Conservation (phyloP, 1,284 basidiomycete genomes). For the Irpex sp. region DNA sequence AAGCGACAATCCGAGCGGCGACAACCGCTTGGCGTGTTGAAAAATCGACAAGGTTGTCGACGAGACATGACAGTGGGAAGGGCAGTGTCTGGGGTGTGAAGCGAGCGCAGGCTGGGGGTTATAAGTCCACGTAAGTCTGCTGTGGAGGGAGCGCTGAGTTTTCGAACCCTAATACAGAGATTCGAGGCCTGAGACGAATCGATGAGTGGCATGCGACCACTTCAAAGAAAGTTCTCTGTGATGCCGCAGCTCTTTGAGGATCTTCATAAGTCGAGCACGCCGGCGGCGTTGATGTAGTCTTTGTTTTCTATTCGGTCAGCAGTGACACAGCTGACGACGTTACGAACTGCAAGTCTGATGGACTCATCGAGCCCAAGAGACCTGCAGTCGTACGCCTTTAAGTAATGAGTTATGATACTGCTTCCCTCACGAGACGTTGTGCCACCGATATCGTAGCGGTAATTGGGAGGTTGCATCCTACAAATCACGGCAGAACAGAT, state of each 20-base stretch:
- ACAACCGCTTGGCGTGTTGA: conserved; percentile 22
- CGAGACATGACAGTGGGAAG: conserved; percentile 12
- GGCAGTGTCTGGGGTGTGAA: not conserved
- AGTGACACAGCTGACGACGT: not conserved
- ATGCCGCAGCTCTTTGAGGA: not conserved
- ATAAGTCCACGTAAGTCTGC: not conserved
- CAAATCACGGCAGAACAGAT: too few species aligned
- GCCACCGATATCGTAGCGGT: too few species aligned
- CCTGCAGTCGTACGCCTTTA: not conserved
- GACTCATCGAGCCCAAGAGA: not conserved
- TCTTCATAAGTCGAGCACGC: not conserved
- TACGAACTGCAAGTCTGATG: not conserved
- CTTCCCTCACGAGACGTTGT: not conserved
- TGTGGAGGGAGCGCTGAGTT: not conserved
- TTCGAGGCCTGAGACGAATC: not conserved
- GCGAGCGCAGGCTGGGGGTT: not conserved
- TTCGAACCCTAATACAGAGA: conserved; percentile 6
- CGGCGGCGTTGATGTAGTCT: not conserved
- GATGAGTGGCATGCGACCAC: not conserved
- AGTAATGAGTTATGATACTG: not conserved
- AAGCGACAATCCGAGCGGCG: conserved; percentile 18
- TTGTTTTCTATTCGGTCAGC: not conserved
- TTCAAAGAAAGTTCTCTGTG: not conserved
- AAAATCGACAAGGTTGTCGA: conserved; percentile 17
- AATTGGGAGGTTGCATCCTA: too few species aligned